Percentiles rank a stretch among this genome's conserved stretches.
Evolutionary conservation across 257 asterid genomes (phyloP).

Genomic region (Gentiana macrophylla): DNA sequence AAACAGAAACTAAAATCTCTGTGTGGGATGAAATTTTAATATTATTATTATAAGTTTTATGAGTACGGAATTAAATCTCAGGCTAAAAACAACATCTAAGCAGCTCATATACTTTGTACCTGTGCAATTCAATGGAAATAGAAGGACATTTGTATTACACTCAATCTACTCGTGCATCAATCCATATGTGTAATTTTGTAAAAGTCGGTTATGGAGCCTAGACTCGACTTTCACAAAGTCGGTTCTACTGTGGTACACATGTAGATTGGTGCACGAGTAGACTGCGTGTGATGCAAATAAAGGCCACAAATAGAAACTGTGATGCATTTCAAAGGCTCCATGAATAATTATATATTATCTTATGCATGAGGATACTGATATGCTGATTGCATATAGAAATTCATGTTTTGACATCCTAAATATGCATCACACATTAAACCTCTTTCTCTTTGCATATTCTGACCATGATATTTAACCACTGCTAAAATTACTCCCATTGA

Average conservation of each 20-base stretch:
- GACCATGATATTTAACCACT: slow-evolving; percentile 30
- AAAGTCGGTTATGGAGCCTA: no score
- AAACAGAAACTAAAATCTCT: slow-evolving; percentile 32
- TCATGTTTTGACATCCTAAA: slow-evolving; percentile 46
- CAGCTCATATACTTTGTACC: no score
- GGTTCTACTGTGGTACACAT: no score
- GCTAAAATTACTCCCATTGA: slow-evolving; percentile 26
- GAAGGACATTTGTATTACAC: no score
- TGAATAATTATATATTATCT: slow-evolving; percentile 2
- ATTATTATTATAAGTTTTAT: no score
- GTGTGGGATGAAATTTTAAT: slow-evolving; percentile 18
- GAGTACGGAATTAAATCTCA: no score
- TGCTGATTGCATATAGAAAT: slow-evolving; percentile 57
- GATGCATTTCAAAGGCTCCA: slow-evolving; percentile 3
- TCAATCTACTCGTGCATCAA: background rate
- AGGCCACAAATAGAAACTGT: background rate
- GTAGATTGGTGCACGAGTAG: no score
- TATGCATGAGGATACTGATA: slow-evolving; percentile 54
- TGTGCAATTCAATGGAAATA: no score
- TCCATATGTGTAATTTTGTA: no score
- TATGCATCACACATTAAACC: slow-evolving; percentile 32
- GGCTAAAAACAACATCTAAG: no score
- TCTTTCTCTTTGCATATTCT: slow-evolving; percentile 32
- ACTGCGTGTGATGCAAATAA: no score
- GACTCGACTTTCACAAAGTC: no score